Percentiles rank a stretch among this genome's conserved stretches.
Evolutionary conservation across 1,139 yeast species (phyloP).

Genomic region (Diutina siamensis): DNA sequence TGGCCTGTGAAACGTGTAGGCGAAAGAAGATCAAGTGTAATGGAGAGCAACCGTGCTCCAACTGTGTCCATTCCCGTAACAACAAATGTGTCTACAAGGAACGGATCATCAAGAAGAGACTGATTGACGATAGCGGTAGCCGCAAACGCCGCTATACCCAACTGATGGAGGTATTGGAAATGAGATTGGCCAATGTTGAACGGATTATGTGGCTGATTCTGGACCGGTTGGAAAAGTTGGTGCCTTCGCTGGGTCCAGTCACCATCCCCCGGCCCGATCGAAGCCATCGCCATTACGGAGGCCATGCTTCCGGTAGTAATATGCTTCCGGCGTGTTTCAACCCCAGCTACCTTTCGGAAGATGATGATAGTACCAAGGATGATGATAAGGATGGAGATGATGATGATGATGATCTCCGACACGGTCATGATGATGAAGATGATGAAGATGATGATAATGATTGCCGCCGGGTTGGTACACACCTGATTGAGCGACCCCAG

Average conservation of each 20-base stretch:
- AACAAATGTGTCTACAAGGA: background rate
- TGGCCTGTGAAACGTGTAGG: conserved; percentile 7
- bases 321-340: background rate
- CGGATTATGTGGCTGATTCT: conserved; percentile 1
- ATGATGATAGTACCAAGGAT: background rate
- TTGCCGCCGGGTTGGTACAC: too few relatives aligned
- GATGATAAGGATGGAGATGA: background rate
- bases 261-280: background rate
- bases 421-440: background rate
- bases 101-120: background rate
- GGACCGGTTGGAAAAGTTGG: background rate
- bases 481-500: too few relatives aligned
- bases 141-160: background rate
- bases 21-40: conserved; percentile 13
- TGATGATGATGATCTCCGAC: background rate
- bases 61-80: conserved; percentile 10
- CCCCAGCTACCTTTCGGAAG: background rate
- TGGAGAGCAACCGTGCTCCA: conserved; percentile 15
- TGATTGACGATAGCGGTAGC: background rate
- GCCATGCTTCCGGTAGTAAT: background rate
- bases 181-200: background rate
- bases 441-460: background rate
- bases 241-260: background rate
- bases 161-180: conserved; percentile 1
- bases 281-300: background rate